Conservation (phyloP, 106 monocot genomes). For the Agapanthus africanus region DNA sequence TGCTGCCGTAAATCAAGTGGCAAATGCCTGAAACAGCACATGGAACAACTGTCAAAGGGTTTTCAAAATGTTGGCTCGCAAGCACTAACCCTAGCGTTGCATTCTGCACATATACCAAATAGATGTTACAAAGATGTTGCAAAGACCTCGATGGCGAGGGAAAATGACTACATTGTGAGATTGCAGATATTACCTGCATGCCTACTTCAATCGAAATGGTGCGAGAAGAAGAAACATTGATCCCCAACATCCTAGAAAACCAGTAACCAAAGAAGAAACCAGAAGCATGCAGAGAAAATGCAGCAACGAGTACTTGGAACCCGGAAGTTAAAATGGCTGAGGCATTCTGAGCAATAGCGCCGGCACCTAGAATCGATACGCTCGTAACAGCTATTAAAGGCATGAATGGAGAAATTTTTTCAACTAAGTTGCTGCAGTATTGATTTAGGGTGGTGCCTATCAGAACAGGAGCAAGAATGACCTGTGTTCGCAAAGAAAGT, state of each 20-base stretch:
- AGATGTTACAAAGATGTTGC: too few species aligned
- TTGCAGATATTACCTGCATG: conserved; percentile 57
- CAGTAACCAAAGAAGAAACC: conserved; percentile 80
- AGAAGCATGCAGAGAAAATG: conserved; percentile 43
- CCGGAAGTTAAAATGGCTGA: conserved; percentile 73
- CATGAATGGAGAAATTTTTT: conserved; percentile 74
- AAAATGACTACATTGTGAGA: too few species aligned
- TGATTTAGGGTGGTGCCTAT: conserved; percentile 75
- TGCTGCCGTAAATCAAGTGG: conserved; percentile 72
- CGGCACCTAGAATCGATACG: conserved; percentile 74
- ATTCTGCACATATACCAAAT: conserved; percentile 46
- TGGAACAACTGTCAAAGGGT: conserved; percentile 82
- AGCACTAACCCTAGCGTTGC: conserved; percentile 74
- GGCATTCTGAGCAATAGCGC: conserved; percentile 86
- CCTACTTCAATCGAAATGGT: conserved; percentile 95
- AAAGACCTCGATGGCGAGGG: background rate
- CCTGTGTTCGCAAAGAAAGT: conserved; percentile 35
- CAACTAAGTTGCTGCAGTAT: conserved; percentile 57
- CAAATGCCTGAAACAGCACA: conserved; percentile 85
- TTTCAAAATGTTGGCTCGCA: conserved; percentile 69
- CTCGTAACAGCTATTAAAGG: conserved; percentile 75
- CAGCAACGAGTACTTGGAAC: conserved; percentile 58
- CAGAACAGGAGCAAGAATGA: conserved; percentile 80
- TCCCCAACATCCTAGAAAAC: conserved; percentile 50
- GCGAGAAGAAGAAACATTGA: conserved; percentile 56